These are phyloP conservation scores for Podaxis pistillaris DNA, from an alignment of 768 basidiomycete genomes.

Conservation along the genomic window DNA sequence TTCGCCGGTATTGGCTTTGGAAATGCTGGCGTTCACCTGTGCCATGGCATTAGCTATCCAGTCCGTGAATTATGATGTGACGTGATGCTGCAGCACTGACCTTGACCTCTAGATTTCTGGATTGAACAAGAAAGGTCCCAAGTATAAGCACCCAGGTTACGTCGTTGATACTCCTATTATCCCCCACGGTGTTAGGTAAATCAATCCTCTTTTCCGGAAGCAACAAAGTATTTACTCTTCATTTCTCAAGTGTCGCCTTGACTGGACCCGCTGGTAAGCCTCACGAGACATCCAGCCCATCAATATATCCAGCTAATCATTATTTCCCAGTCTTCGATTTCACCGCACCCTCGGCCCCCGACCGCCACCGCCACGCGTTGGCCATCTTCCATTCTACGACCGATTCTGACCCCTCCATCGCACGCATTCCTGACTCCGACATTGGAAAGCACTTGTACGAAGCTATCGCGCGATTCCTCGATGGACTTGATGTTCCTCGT, in stretches of 20 bases:
- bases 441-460: constrained; percentile 80
- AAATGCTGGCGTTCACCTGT: constrained; percentile 89
- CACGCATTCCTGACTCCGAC: constrained; percentile 73
- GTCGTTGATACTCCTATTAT: constrained; percentile 84
- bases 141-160: constrained; percentile 92
- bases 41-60: constrained; percentile 88
- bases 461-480: constrained; percentile 85
- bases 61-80: constrained; percentile 39
- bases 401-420: constrained; percentile 65
- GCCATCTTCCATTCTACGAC: constrained; percentile 75
- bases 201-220: background rate
- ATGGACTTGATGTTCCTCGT: constrained; percentile 79
- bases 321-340: constrained; percentile 76
- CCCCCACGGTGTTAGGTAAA: constrained; percentile 83
- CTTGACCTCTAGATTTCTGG: constrained; percentile 69
- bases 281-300: background rate
- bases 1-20: constrained; percentile 97
- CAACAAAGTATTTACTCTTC: background rate
- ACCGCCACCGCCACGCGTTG: constrained; percentile 86
- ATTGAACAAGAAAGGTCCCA: constrained; percentile 90
- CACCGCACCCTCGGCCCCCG: constrained; percentile 90
- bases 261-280: constrained; percentile 78
- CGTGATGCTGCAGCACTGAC: background rate
- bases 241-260: constrained; percentile 63
- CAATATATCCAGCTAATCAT: background rate